Evolutionary conservation across 2,329 filamentous ascomycete species (phyloP), one percentile per base, ranked within the genome.

Genomic region (Botrytis pseudocinerea): DNA sequence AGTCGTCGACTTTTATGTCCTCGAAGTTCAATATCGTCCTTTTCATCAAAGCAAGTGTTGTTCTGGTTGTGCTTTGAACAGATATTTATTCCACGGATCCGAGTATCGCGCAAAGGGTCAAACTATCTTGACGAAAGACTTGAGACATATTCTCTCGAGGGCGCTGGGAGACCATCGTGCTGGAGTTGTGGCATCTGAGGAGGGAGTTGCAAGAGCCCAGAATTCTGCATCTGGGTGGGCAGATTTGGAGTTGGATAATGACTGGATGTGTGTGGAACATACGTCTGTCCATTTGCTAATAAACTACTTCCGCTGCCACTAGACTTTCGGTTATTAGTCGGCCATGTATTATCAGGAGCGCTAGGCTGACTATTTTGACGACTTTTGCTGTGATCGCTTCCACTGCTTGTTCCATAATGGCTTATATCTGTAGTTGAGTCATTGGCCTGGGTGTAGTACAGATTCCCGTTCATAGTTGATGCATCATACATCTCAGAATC

Each of bases 351-450:
- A 28, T 69, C 57, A 42, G 65, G 46, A 57, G 64, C 63, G 35
- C 54, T 69, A 38, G 71, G 38, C 44, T 73, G 71, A 46, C 71
- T 73, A 46, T 59, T 70, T 32, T 73, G 71, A 32, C 71, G 71
- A 54, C 66, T 70, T 28, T 62, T 70, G 51, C 12, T 28, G 9
- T 32, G 28, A 2, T 70, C 71, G 65, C 59, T 70, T 61, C 51
- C 64, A 54, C 20, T 64, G n/a, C 59, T 63, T 54, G 66, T 57
- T 54, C 65, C 71, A 38, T 73, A 73, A 35, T 63, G 68, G 25
- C 25, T 46, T 6, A 70, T 69, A 10, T 70, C 65, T 9, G 44
- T 7, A 0, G 65, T 35, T 1, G 71, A 73, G 18, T 73, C 65
- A 18, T 46, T 73, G 12, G 65, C 14, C 7, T 63, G 65, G 2